phyloP scores from a whole-genome alignment of 2,329 filamentous ascomycete species.

The Didymella pinodella region DNA sequence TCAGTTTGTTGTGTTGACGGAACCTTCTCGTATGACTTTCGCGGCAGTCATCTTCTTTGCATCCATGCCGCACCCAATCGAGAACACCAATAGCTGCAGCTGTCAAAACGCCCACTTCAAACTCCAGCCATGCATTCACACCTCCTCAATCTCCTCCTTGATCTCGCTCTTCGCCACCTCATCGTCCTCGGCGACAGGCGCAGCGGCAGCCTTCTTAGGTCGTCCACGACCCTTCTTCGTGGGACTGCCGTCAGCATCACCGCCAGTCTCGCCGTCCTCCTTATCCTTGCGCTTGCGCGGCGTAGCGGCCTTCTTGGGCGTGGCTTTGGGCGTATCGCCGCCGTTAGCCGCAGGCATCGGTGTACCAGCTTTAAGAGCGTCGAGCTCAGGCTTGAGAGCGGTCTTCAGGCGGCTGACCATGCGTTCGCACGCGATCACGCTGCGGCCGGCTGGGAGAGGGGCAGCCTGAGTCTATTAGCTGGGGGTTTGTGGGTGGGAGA shows the following conservation, averaged over 20 bases:
- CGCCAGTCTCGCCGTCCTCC: conserved; percentile 6
- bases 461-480: conserved; percentile 18
- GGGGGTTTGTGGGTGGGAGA: too few species aligned
- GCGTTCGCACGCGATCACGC: conserved; percentile 32
- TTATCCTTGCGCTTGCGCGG: conserved; percentile 27
- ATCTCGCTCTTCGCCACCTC: not conserved
- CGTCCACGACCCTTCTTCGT: conserved; percentile 21
- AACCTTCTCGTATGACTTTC: too few species aligned
- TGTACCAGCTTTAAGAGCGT: conserved; percentile 23
- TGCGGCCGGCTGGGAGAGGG: conserved; percentile 27
- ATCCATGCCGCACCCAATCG: not conserved
- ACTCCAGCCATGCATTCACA: not conserved
- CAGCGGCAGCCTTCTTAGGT: conserved; percentile 8
- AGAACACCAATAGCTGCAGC: not conserved
- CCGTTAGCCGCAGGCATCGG: conserved; percentile 3
- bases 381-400: conserved; percentile 28
- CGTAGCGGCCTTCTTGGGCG: conserved; percentile 3
- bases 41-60: too few species aligned
- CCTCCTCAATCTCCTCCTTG: not conserved
- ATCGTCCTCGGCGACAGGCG: conserved; percentile 4
- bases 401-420: conserved; percentile 33
- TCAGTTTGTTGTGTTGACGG: not conserved
- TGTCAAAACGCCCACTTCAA: not conserved
- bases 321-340: not conserved
- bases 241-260: conserved; percentile 15